Evolutionary conservation across 2,329 filamentous ascomycete genomes (phyloP).

Genomic region (Ophiostoma ips): DNA sequence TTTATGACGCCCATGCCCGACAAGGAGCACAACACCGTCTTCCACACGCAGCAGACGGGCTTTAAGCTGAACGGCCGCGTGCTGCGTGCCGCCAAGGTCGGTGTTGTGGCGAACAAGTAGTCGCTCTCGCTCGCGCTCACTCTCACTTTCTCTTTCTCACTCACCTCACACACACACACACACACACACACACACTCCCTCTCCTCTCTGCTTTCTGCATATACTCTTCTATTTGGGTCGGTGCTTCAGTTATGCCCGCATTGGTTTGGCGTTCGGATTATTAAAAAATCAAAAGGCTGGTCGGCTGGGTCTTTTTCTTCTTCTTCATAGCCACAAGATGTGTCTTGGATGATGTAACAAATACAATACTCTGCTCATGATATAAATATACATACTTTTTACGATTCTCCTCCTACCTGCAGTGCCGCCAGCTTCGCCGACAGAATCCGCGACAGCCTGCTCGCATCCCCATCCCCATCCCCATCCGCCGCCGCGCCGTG

Average conservation of each 20-base stretch:
- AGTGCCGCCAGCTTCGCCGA: background rate
- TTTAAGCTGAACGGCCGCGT: slow-evolving; percentile 87
- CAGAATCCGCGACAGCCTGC: background rate
- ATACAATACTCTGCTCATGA: slow-evolving; percentile 14
- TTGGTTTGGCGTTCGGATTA: slow-evolving; percentile 7
- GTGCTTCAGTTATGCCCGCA: too few relatives aligned
- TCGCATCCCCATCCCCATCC: background rate
- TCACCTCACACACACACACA: too few relatives aligned
- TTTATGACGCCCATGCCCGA: slow-evolving; percentile 81
- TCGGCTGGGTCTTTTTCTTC: background rate
- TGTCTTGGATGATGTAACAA: slow-evolving; percentile 3
- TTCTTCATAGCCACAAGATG: too few relatives aligned
- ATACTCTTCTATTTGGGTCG: background rate
- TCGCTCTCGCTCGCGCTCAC: background rate
- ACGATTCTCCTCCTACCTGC: background rate
- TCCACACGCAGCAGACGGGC: slow-evolving; percentile 89
- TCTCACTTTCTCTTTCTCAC: too few relatives aligned
- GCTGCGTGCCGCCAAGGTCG: slow-evolving; percentile 85
- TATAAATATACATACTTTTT: slow-evolving; percentile 1
- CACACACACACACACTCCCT: too few relatives aligned
- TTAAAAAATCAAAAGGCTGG: background rate
- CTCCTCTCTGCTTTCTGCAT: background rate
- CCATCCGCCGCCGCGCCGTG: background rate
- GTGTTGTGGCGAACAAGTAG: slow-evolving; percentile 73
- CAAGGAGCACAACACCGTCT: slow-evolving; percentile 82